A percentile compares a stretch with the other conserved stretches of the same genome.
Evolutionary conservation across 805 yeast species (phyloP).

Genomic region (Ogataea methanolica): DNA sequence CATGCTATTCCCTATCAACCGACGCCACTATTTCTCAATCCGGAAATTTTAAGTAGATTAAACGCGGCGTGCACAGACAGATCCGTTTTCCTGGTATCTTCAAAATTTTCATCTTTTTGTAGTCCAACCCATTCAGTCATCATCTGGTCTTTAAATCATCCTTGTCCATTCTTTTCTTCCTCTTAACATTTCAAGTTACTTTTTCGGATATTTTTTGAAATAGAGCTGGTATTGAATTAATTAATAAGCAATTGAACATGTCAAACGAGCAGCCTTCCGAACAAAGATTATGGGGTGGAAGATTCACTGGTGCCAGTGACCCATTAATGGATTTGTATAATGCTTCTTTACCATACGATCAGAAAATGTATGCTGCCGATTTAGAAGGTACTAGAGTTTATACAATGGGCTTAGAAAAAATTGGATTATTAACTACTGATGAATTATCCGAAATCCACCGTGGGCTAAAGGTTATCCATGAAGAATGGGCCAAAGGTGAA

Average conservation of each 20-base stretch:
- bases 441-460: constrained; percentile 80
- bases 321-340: constrained; percentile 97
- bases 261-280: constrained; percentile 47
- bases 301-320: constrained; percentile 95
- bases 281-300: constrained; percentile 93
- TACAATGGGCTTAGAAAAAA: constrained; percentile 77
- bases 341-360: constrained; percentile 94
- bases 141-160: not conserved
- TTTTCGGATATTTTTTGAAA: not conserved
- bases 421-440: constrained; percentile 65
- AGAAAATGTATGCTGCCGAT: constrained; percentile 92
- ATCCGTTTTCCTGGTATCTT: not conserved
- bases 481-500: constrained; percentile 72
- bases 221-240: not conserved
- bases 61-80: constrained; percentile 6
- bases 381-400: constrained; percentile 91
- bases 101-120: constrained; percentile 1
- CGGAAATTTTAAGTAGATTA: too few species aligned
- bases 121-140: not conserved
- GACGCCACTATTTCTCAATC: too few species aligned
- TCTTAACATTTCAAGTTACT: not conserved
- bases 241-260: constrained; percentile 19
- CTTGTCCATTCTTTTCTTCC: not conserved
- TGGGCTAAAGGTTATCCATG: constrained; percentile 66
- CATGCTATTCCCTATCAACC: too few species aligned